Evolutionary conservation across 768 basidiomycete genomes (phyloP).

Genomic region (Suillus ampliporus): DNA sequence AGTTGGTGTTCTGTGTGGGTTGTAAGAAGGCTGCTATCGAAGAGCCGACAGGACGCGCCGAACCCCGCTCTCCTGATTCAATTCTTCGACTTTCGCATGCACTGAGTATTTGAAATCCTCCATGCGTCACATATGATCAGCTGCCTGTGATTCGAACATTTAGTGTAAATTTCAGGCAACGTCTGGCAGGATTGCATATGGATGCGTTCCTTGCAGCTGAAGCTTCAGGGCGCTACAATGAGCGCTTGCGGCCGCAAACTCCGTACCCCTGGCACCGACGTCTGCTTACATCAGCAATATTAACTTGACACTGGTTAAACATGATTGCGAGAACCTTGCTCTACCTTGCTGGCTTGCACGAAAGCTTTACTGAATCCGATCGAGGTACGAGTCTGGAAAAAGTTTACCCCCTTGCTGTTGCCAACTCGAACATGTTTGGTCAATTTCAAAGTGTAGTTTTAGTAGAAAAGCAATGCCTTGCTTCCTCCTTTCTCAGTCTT

Average conservation of each 20-base stretch:
- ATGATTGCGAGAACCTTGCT: too few species aligned
- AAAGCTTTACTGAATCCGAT: slow-evolving; percentile 1
- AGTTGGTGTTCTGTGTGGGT: neutral
- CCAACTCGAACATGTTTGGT: neutral
- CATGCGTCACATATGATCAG: neutral
- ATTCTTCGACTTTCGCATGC: neutral
- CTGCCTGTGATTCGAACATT: neutral
- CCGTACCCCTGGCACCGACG: too few species aligned
- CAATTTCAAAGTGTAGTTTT: neutral
- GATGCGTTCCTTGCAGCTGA: neutral
- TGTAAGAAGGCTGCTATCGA: neutral
- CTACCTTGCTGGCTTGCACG: neutral
- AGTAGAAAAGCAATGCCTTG: neutral
- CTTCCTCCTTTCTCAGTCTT: too few species aligned
- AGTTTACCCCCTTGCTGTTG: neutral
- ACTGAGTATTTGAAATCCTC: neutral
- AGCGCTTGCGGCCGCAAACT: too few species aligned
- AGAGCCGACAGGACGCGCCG: neutral
- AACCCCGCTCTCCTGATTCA: neutral
- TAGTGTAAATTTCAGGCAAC: neutral
- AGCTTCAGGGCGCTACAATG: neutral
- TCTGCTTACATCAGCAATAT: too few species aligned
- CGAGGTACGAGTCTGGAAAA: neutral
- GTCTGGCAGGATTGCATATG: neutral
- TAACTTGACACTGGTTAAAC: too few species aligned